Conservation (phyloP, 2,329 filamentous ascomycete genomes). For the Fusarium goolgardi region DNA sequence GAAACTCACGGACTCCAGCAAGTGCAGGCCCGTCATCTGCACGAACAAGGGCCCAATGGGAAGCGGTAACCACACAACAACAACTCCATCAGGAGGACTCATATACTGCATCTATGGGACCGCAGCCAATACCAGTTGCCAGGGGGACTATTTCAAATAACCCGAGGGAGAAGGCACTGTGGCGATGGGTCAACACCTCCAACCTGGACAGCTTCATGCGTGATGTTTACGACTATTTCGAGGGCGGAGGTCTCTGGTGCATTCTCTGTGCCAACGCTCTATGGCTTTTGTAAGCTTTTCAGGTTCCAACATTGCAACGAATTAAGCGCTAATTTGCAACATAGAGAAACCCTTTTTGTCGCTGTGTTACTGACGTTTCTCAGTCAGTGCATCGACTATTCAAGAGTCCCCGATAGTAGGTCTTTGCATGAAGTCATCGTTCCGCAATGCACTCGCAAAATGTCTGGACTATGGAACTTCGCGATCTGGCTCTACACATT, state of each 20-base stretch:
- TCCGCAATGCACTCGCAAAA: constrained; percentile 78
- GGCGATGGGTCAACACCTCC: constrained; percentile 91
- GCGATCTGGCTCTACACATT: constrained; percentile 86
- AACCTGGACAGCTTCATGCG: constrained; percentile 89
- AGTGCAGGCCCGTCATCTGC: constrained; percentile 56
- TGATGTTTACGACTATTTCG: constrained; percentile 87
- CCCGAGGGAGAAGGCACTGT: constrained; percentile 80
- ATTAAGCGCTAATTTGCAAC: constrained; percentile 13
- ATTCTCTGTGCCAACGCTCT: constrained; percentile 79
- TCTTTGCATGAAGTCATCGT: constrained; percentile 68
- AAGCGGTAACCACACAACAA: constrained; percentile 64
- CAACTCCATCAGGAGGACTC: constrained; percentile 58
- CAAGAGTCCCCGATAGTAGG: constrained; percentile 74
- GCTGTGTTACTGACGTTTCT: constrained; percentile 86
- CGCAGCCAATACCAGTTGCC: constrained; percentile 48
- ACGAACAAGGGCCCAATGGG: constrained; percentile 65
- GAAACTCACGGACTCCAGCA: constrained; percentile 28
- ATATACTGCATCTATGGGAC: constrained; percentile 20
- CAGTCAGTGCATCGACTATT: constrained; percentile 86
- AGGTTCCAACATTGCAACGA: background rate
- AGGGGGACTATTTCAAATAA: constrained; percentile 49
- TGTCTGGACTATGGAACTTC: constrained; percentile 81
- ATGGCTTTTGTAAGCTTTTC: constrained; percentile 73
- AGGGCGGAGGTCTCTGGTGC: constrained; percentile 85
- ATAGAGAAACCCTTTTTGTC: constrained; percentile 82